Base-by-base conservation (phyloP, 352 stramenopile species). In the Pythium oligandrum region DNA sequence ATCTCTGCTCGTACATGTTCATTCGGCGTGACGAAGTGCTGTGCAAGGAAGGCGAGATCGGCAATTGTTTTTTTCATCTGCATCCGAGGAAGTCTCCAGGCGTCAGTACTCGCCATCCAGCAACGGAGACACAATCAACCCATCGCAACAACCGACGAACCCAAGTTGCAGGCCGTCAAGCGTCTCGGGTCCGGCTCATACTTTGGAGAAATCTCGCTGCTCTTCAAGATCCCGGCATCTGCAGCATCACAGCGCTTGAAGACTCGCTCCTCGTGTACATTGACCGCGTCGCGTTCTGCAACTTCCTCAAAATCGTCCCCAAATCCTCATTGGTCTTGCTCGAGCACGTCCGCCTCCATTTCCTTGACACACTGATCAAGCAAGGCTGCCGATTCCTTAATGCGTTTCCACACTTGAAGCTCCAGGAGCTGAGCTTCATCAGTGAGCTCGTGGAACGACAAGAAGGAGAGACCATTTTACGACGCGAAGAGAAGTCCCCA, bases 121-220 rank as follows among this genome's bases (percentile, higher is more conserved):
- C 43, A 48, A 30, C 43, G 43, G 9, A 48, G 17, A 48, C 43
- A 48, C 9, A 2, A 48, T 30, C 43, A 30, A 48, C 43, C 17
- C 17, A 26, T 26, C 17, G 17, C 0, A 48, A 48, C 9, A 48
- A 48, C 43, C 9, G 43, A 44, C 4, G 51, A 56, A 0, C 49
- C 36, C 17, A 72, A 75, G 44, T 72, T 86, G 3, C 70, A 82
- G 55, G 62, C 74, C 7, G 59, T 86, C 1, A 86, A 84, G 61
- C 66, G 68, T 4, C 71, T 90, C 56, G 55, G 59, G 1, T 51
- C 68, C 4, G 78, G 78, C 1, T 69, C 74, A 7, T 90, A 88
- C 58, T 90, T 90, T 61, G 76, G 78, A 32, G 78, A 90, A 42
- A 90, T 86, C 56, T 86, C 76, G 46, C 63, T 90, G 4, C 57